A percentile compares a stretch with the other conserved stretches of the same genome.
Evolutionary conservation across 2,329 filamentous ascomycete genomes (phyloP).

Genomic region (Nigrograna mackinnonii): DNA sequence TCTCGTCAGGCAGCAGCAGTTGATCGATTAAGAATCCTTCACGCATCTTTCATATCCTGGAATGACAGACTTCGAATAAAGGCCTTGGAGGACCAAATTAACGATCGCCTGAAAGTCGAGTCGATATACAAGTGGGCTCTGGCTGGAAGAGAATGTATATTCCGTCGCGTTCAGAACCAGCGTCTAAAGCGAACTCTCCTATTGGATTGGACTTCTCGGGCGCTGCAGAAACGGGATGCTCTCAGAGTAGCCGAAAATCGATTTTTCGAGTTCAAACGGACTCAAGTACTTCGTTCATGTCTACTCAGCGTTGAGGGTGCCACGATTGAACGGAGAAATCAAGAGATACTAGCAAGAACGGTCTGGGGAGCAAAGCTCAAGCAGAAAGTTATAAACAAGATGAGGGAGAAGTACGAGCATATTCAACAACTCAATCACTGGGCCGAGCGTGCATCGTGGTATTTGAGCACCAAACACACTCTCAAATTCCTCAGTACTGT

Average conservation of each 20-base stretch:
- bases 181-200: constrained; percentile 31
- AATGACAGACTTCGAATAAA: constrained; percentile 62
- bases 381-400: constrained; percentile 37
- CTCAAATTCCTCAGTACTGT: constrained; percentile 57
- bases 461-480: constrained; percentile 54
- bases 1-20: constrained; percentile 53
- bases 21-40: constrained; percentile 57
- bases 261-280: constrained; percentile 34
- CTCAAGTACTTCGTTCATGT: constrained; percentile 25
- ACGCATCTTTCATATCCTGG: constrained; percentile 64
- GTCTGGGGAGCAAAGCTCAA: constrained; percentile 46
- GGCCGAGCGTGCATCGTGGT: constrained; percentile 60
- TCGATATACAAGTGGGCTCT: constrained; percentile 66
- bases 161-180: constrained; percentile 40
- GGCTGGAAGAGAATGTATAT: constrained; percentile 47
- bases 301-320: constrained; percentile 31
- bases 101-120: constrained; percentile 60
- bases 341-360: constrained; percentile 43
- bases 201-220: constrained; percentile 30
- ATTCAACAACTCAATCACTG: constrained; percentile 53
- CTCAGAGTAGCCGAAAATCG: constrained; percentile 33
- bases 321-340: constrained; percentile 24
- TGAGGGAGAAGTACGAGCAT: constrained; percentile 45
- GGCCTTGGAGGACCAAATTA: constrained; percentile 55
- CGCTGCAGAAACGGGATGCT: constrained; percentile 19